phyloP scores from a whole-genome alignment of 495 filamentous ascomycete genomes.

The Bacidia rubella region DNA sequence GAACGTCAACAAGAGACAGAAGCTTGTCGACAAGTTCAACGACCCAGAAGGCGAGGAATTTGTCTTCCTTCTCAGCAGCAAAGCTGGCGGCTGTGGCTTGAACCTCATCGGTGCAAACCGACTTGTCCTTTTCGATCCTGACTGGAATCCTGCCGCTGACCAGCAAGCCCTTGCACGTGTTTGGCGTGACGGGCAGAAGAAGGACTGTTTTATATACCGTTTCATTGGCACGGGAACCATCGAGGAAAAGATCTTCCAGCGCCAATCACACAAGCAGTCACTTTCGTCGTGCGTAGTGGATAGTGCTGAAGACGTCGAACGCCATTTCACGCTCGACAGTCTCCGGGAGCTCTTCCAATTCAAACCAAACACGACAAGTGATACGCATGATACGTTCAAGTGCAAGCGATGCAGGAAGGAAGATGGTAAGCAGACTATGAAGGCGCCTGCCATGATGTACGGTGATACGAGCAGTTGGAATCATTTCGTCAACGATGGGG shows the following conservation, averaged over 20 bases:
- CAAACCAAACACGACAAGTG: conserved; percentile 65
- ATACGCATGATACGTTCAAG: conserved; percentile 98
- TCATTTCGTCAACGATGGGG: conserved; percentile 73
- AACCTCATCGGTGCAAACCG: conserved; percentile 97
- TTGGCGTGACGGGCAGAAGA: conserved; percentile 98
- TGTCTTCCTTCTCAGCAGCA: conserved; percentile 88
- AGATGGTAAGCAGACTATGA: conserved; percentile 72
- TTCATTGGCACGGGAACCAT: conserved; percentile 98
- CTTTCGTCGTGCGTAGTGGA: conserved; percentile 97
- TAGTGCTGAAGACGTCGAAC: conserved; percentile 88
- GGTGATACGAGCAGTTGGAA: conserved; percentile 99
- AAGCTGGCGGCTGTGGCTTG: conserved; percentile 91
- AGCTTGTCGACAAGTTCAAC: conserved; percentile 98
- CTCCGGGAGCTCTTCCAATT: conserved; percentile 90
- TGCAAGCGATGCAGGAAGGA: conserved; percentile 79
- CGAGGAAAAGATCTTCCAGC: conserved; percentile 99
- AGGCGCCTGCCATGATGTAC: conserved; percentile 87
- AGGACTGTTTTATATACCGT: conserved; percentile 97
- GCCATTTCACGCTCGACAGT: conserved; percentile 84
- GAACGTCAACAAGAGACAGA: conserved; percentile 92
- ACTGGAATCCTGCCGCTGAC: conserved; percentile 98
- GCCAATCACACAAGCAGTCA: conserved; percentile 95
- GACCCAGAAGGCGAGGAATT: conserved; percentile 84
- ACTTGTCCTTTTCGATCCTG: conserved; percentile 92
- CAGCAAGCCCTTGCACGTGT: conserved; percentile 95